Conservation (phyloP, 2,329 filamentous ascomycete species). For the Aschersonia sp. region DNA sequence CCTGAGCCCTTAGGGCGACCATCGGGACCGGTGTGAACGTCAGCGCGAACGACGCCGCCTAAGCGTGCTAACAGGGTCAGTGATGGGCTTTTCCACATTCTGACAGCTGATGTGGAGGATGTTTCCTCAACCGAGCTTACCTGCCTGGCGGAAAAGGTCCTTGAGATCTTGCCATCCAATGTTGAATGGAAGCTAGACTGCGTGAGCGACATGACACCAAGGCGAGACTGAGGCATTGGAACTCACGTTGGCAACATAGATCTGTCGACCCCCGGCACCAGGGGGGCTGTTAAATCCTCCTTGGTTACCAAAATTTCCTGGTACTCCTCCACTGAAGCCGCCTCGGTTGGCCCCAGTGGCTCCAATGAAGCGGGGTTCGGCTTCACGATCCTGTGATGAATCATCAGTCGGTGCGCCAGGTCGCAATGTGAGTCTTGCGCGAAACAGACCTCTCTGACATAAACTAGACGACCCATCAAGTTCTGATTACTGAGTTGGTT, state of each 20-base stretch:
- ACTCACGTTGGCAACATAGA: conserved; percentile 98
- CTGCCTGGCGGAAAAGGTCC: conserved; percentile 95
- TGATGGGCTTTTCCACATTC: neutral
- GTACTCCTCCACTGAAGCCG: conserved; percentile 42
- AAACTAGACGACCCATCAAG: conserved; percentile 95
- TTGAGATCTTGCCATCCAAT: conserved; percentile 99
- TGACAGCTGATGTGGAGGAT: neutral
- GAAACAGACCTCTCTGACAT: conserved; percentile 77
- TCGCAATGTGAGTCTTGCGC: neutral
- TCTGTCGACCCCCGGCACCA: conserved; percentile 57
- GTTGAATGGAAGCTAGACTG: conserved; percentile 75
- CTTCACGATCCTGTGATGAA: conserved; percentile 69
- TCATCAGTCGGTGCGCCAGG: conserved; percentile 4
- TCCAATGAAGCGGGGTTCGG: conserved; percentile 89
- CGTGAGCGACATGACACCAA: conserved; percentile 4
- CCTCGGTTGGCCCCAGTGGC: conserved; percentile 49
- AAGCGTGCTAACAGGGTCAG: conserved; percentile 29
- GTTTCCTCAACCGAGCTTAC: conserved; percentile 38
- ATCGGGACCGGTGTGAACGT: conserved; percentile 84
- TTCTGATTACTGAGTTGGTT: conserved; percentile 98
- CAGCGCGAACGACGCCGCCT: conserved; percentile 80
- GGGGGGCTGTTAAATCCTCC: conserved; percentile 36
- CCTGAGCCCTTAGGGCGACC: conserved; percentile 93
- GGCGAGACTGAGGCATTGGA: conserved; percentile 7
- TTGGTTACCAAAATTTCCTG: conserved; percentile 37